Evolutionary conservation across 306 rosid genomes (phyloP).

Genomic region (Biancaea sappan): DNA sequence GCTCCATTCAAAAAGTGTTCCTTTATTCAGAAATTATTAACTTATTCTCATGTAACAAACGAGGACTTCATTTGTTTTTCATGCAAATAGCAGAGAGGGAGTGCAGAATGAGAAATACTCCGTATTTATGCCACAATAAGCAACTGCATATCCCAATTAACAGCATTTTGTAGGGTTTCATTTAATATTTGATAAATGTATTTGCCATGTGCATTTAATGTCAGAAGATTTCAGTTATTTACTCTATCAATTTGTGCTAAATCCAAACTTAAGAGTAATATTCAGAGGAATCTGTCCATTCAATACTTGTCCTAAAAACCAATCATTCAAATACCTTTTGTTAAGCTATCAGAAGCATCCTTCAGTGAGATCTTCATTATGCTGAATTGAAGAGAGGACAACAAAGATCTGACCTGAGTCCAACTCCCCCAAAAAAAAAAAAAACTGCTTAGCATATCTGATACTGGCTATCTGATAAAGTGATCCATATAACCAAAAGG

Average conservation of each 20-base stretch:
- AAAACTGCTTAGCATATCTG: constrained; percentile 29
- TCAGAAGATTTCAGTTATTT: neutral
- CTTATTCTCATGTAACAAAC: constrained; percentile 33
- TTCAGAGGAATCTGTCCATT: constrained; percentile 19
- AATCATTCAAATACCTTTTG: constrained; percentile 64
- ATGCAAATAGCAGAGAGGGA: neutral
- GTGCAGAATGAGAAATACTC: constrained; percentile 13
- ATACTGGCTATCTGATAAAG: constrained; percentile 28
- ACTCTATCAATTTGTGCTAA: constrained; percentile 7
- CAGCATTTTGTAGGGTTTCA: constrained; percentile 8
- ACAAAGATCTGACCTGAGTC: constrained; percentile 70
- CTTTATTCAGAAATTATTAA: neutral
- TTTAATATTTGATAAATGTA: neutral
- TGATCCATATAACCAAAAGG: constrained; percentile 6
- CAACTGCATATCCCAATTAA: constrained; percentile 18
- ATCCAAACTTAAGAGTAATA: constrained; percentile 9
- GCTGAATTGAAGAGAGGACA: constrained; percentile 67
- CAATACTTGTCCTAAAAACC: constrained; percentile 13
- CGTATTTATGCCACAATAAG: constrained; percentile 1
- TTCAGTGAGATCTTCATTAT: constrained; percentile 74
- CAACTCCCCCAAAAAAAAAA: constrained; percentile 27
- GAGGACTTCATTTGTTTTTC: neutral
- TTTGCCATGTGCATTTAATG: neutral
- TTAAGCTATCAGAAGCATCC: constrained; percentile 60
- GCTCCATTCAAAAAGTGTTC: no score